phyloP scores from a whole-genome alignment of 2,329 filamentous ascomycete genomes.

The Pseudofabraea citricarpa region DNA sequence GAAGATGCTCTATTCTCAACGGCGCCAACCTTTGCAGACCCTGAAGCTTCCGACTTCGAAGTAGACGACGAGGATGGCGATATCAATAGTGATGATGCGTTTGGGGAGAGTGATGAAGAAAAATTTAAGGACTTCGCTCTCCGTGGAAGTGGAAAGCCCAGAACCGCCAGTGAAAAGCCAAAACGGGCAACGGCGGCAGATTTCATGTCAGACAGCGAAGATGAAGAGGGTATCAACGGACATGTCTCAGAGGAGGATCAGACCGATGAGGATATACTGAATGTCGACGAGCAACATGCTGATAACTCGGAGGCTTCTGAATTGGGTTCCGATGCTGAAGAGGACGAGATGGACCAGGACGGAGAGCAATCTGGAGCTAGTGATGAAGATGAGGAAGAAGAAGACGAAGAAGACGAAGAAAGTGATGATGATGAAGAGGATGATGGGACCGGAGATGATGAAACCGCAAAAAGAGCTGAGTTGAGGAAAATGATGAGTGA shows the following conservation, averaged over 20 bases:
- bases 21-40: slow-evolving; percentile 36
- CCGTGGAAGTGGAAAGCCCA: slow-evolving; percentile 51
- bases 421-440: slow-evolving; percentile 21
- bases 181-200: slow-evolving; percentile 49
- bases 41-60: slow-evolving; percentile 49
- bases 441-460: slow-evolving; percentile 24
- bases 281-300: slow-evolving; percentile 24
- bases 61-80: slow-evolving; percentile 52
- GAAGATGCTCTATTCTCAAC: slow-evolving; percentile 2
- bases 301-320: slow-evolving; percentile 29
- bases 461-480: slow-evolving; percentile 43
- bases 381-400: slow-evolving; percentile 27
- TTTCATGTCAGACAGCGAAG: slow-evolving; percentile 44
- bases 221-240: slow-evolving; percentile 27
- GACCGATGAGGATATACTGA: slow-evolving; percentile 28
- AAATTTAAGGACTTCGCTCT: slow-evolving; percentile 70
- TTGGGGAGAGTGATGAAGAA: slow-evolving; percentile 82
- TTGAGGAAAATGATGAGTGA: slow-evolving; percentile 64
- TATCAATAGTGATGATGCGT: slow-evolving; percentile 63
- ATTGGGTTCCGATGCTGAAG: slow-evolving; percentile 16
- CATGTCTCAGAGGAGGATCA: slow-evolving; percentile 18
- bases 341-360: slow-evolving; percentile 22
- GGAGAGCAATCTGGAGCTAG: too few species aligned
- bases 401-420: slow-evolving; percentile 31
- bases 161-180: slow-evolving; percentile 25